Conservation (phyloP, 116 monocot genomes). For the Zostera marina region DNA sequence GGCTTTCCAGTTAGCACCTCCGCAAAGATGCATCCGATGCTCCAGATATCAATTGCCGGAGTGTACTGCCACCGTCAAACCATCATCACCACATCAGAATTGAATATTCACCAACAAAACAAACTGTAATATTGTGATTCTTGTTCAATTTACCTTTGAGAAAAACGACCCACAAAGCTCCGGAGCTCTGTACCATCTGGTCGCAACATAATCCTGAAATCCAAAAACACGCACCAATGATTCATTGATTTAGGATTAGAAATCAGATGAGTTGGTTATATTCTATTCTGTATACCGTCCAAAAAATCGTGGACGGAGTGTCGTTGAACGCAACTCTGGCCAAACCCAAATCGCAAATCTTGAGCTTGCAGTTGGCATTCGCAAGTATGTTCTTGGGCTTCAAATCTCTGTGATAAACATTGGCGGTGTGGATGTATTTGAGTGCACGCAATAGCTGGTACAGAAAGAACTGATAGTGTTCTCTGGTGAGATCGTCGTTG, state of each 20-base stretch:
- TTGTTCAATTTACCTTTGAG: slow-evolving; percentile 3
- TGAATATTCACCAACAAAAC: neutral
- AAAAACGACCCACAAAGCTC: slow-evolving; percentile 15
- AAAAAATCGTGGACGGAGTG: slow-evolving; percentile 81
- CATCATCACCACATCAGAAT: no score
- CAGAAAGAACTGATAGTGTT: slow-evolving; percentile 12
- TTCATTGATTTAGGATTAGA: neutral
- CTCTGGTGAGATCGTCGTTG: slow-evolving; percentile 10
- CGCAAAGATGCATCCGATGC: slow-evolving; percentile 92
- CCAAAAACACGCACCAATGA: neutral
- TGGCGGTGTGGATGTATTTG: slow-evolving; percentile 40
- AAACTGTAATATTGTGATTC: no score
- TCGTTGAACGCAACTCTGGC: slow-evolving; percentile 88
- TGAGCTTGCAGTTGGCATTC: slow-evolving; percentile 83
- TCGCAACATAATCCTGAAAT: slow-evolving; percentile 17
- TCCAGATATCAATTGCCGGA: slow-evolving; percentile 89
- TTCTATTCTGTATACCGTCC: slow-evolving; percentile 37
- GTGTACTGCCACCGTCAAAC: slow-evolving; percentile 67
- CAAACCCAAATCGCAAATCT: slow-evolving; percentile 86
- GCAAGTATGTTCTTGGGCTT: slow-evolving; percentile 90
- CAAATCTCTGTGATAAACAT: slow-evolving; percentile 84
- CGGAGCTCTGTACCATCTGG: slow-evolving; percentile 17
- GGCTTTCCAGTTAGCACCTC: slow-evolving; percentile 64
- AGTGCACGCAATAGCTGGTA: slow-evolving; percentile 9
- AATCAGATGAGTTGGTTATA: neutral